phyloP scores from a whole-genome alignment of 768 basidiomycete species.

The Clavulina sp. region DNA sequence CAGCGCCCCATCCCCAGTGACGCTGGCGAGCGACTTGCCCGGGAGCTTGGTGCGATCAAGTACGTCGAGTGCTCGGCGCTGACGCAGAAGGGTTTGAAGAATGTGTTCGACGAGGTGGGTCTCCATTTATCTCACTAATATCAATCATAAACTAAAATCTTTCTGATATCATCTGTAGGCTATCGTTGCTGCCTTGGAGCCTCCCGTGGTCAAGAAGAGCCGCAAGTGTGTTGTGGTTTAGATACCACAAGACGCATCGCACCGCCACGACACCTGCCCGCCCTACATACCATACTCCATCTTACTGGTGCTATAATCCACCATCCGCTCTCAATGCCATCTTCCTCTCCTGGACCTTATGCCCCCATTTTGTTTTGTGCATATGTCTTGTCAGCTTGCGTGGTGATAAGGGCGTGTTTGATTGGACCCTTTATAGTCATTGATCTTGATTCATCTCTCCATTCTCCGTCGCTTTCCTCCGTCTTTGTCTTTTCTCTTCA shows the following conservation, averaged over 20 bases:
- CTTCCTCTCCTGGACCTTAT: no score
- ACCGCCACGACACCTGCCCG: no score
- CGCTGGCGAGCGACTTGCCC: slow-evolving; percentile 85
- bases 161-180: slow-evolving; percentile 42
- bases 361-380: no score
- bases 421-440: no score
- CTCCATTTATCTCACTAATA: neutral
- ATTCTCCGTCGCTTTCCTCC: no score
- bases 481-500: no score
- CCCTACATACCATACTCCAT: no score
- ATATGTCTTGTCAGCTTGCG: no score
- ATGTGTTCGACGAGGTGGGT: slow-evolving; percentile 97
- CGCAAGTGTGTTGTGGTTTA: slow-evolving; percentile 77
- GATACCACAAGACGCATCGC: slow-evolving; percentile 14
- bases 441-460: no score
- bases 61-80: slow-evolving; percentile 98
- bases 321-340: no score
- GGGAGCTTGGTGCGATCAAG: slow-evolving; percentile 95
- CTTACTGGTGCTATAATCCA: no score
- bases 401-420: no score
- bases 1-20: slow-evolving; percentile 81
- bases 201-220: slow-evolving; percentile 77
- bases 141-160: slow-evolving; percentile 9
- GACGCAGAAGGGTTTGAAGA: slow-evolving; percentile 99
- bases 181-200: slow-evolving; percentile 95